Base-by-base conservation (phyloP, 2,329 filamentous ascomycete species). In the Aspergillus sp. region DNA sequence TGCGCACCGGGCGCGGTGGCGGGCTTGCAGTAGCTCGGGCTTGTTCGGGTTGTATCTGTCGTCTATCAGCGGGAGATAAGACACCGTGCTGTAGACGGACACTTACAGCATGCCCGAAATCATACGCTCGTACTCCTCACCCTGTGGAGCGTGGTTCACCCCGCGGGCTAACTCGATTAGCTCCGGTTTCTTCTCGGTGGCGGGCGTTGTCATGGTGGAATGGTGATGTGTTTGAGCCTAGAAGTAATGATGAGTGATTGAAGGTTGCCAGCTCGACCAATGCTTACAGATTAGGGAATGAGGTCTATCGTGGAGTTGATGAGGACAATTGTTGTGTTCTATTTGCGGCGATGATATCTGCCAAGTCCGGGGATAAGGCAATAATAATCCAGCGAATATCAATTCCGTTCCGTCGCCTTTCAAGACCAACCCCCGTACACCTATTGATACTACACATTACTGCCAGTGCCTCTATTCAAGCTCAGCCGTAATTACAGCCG, bases 41-140 rank as follows among this genome's bases (percentile, higher is more conserved):
- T 45, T 15, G 4, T 33, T 37, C 2, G 54, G 52, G 27, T 56
- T 53, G 33, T 57, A 57, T 34, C 53, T 57, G 29, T 11, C 6
- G 2, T 5, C 19, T 15, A 31, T 39, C 26, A 33, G 30, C 13
- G 24, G 26, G 15, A 30, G 8, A 8, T 32, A 5, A 15, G 17
- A 5, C 31, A 16, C 4, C 4, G 14, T 29, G 19, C 16, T 2
- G n/a, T 25, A 5, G 11, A 7, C 5, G 15, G 5, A n/a, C 11
- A 40, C 43, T 12, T 37, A 57, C 54, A 57, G 43, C 54, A 58
- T 58, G 6, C 54, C 54, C 2, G 54, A 58, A 27, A 58, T 47
- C 54, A 58, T 58, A 8, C 39, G 41, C 35, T 58, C 54, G 34
- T 55, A 58, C 15, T 58, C 49, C n/a, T 57, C 54, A 34, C 53